These are phyloP conservation scores for Oxyria digyna DNA, from an alignment of 148 eudicot genomes.

Conservation along the genomic window DNA sequence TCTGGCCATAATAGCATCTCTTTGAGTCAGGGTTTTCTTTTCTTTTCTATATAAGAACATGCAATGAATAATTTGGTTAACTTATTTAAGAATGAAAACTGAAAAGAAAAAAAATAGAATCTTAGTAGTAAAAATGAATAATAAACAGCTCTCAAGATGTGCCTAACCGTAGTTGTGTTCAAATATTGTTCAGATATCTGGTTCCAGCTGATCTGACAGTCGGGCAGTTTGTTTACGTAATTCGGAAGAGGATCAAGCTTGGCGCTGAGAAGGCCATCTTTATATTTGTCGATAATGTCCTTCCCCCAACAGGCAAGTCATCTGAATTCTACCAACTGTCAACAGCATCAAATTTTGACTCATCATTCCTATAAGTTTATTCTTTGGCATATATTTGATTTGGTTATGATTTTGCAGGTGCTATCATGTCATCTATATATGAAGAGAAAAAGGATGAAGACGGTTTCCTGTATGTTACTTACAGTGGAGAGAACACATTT, in stretches of 20 bases:
- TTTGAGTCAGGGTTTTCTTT: too few relatives aligned
- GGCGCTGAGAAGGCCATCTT: constrained; percentile 36
- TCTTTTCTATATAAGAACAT: too few relatives aligned
- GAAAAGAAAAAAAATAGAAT: neutral
- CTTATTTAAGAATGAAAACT: neutral
- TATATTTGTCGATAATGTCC: constrained; percentile 33
- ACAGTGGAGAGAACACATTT: constrained; percentile 37
- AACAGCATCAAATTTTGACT: neutral
- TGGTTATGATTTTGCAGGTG: constrained; percentile 14
- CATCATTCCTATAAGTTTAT: neutral
- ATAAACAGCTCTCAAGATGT: neutral
- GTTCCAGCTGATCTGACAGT: constrained; percentile 34
- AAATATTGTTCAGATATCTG: constrained; percentile 19
- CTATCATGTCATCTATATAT: constrained; percentile 27
- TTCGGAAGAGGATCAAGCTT: constrained; percentile 32
- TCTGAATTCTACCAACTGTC: neutral
- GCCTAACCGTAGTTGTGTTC: neutral
- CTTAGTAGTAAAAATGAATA: too few relatives aligned
- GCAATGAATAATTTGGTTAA: neutral
- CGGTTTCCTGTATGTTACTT: constrained; percentile 30
- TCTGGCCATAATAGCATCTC: neutral
- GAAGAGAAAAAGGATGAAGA: constrained; percentile 33
- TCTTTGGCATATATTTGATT: neutral
- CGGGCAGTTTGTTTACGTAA: constrained; percentile 33
- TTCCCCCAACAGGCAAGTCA: constrained; percentile 29